These are phyloP conservation scores for Lodderomyces theae DNA, from an alignment of 1,139 yeast species.

Conservation along the genomic window DNA sequence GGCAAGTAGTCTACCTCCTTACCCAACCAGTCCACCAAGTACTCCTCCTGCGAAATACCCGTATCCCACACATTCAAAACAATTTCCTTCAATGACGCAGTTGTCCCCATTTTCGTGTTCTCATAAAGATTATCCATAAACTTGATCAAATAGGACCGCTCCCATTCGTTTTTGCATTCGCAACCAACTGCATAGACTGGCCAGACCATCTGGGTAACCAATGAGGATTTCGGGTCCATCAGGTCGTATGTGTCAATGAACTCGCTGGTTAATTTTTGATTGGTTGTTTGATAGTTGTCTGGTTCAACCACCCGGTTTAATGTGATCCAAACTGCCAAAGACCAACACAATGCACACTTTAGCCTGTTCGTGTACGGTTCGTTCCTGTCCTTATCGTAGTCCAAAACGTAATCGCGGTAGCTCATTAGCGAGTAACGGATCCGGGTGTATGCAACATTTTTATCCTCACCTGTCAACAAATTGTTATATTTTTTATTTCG, in stretches of 20 bases:
- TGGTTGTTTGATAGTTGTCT: constrained; percentile 15
- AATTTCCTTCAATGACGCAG: constrained; percentile 36
- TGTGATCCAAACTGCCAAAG: constrained; percentile 41
- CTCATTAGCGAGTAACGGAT: constrained; percentile 31
- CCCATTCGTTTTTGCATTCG: constrained; percentile 31
- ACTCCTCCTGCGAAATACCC: constrained; percentile 36
- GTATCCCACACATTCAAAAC: constrained; percentile 43
- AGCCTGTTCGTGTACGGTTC: constrained; percentile 32
- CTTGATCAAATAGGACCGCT: constrained; percentile 24
- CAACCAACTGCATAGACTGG: constrained; percentile 51
- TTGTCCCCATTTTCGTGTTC: constrained; percentile 53
- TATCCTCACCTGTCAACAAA: constrained; percentile 10
- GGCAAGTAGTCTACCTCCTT: constrained; percentile 50
- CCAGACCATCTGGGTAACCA: constrained; percentile 60
- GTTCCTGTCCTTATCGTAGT: constrained; percentile 11
- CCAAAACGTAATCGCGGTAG: constrained; percentile 47
- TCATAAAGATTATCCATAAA: constrained; percentile 40
- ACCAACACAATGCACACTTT: constrained; percentile 55
- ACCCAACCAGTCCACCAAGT: constrained; percentile 42
- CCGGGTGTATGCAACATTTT: constrained; percentile 8
- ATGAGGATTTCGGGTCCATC: constrained; percentile 41
- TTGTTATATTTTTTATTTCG: constrained; percentile 28
- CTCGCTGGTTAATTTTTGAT: constrained; percentile 36
- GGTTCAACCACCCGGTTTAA: constrained; percentile 34
- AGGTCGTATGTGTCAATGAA: constrained; percentile 44